Base-by-base conservation (phyloP, 345 rosid genomes). In the Nephelium lappaceum region DNA sequence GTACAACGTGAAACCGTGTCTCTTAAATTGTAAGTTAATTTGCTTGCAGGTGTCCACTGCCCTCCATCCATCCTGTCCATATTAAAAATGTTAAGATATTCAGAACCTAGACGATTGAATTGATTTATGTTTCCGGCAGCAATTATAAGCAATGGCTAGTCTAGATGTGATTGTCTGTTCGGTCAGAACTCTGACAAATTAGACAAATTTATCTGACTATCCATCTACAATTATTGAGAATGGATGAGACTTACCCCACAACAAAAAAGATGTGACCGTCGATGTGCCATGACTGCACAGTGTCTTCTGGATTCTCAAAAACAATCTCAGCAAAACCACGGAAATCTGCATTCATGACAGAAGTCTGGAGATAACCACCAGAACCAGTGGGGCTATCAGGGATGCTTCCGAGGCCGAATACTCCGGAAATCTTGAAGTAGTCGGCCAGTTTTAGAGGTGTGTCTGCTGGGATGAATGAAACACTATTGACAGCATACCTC, bases 401-500 rank as follows among this genome's bases (percentile, higher is more conserved):
- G 73, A 94, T 89, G 75, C 93, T 92, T 73, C 95, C 94, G 3
- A 89, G 78, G 79, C 82, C 81, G 84, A 88, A 96, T 36, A 93
- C 93, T 61, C 97, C 97, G 21, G 88, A 81, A 69, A 93, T 91
- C 76, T 92, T 91, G 87, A 93, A 96, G 85, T 81, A 81, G 81
- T 96, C 97, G 3, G 98, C 97, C 0, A 96, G 92, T 81, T 94
- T 93, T 43, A 96, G 82, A 31, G 99, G 97, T 19, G 97, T 94
- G 79, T 92, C 95, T 1, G 97, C 88, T 55, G 93, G 89, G 74
- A 90, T 51, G 83, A 81, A 96, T 12, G 99, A 96, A 62, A 96
- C 97, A 69, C 97, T 83, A 53, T 96, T 96, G 75, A 91, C 84
- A 70, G 95, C 97, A 42, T 88, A 89, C 77, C 95, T 87, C 88